Conservation (phyloP, 495 filamentous ascomycete species). For the Hypoxylon perforatum region DNA sequence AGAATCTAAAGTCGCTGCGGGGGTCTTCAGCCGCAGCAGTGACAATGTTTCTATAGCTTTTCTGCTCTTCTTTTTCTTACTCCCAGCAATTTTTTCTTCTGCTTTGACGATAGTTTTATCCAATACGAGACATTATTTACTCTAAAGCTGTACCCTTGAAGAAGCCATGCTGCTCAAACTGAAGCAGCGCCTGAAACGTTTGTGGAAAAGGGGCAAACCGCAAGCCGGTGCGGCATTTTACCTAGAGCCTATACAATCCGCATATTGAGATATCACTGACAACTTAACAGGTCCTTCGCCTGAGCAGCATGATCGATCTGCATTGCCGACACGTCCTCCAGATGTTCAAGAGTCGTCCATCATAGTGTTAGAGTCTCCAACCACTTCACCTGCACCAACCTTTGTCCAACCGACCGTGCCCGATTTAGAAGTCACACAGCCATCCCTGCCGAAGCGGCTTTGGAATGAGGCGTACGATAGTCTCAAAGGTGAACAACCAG, state of each 20-base stretch:
- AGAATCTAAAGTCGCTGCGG: neutral
- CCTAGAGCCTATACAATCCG: neutral
- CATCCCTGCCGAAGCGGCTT: conserved; percentile 9
- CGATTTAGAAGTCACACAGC: neutral
- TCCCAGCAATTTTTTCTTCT: too few species aligned
- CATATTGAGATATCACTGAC: neutral
- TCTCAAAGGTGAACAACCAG: conserved; percentile 29
- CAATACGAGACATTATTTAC: neutral
- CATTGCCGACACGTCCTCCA: neutral
- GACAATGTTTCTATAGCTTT: too few species aligned
- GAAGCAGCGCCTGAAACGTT: neutral
- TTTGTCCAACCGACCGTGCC: neutral
- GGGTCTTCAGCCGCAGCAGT: neutral
- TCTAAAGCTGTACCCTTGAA: neutral
- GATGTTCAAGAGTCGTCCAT: neutral
- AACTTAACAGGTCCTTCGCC: neutral
- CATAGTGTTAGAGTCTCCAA: neutral
- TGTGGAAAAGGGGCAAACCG: neutral
- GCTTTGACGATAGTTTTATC: neutral
- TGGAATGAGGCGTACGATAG: conserved; percentile 35
- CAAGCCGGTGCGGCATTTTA: neutral
- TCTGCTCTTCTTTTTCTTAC: too few species aligned
- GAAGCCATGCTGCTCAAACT: neutral
- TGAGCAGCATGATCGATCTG: neutral
- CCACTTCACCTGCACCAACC: neutral